Evolutionary conservation across 2,329 filamentous ascomycete genomes (phyloP), one percentile per base, ranked within the genome.

Genomic region (Intubia oerlemansii): DNA sequence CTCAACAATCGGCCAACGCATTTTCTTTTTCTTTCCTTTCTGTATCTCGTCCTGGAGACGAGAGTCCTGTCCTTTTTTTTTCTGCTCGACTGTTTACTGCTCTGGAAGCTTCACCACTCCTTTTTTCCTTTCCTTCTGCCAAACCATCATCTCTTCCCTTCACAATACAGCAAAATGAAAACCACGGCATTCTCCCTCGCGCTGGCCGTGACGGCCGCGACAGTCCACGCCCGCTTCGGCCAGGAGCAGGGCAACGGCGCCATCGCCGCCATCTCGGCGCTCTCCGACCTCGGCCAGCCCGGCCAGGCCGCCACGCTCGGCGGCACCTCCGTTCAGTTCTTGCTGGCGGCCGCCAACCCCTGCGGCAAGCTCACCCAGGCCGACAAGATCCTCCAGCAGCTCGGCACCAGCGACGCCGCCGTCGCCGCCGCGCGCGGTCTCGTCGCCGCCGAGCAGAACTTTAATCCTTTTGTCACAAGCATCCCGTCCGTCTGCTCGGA

Each of bases 401-500:
- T 75, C 24, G 72, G 71, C 30, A 60, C 49, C 25, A 64, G 64
- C 38, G 49, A 57, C 10, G 52, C 57, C 32, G 67, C 70, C 35
- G 53, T 77, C 33, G 55, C 58, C 5, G 71, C 66, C n/a, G 72
- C 72, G 5, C 34, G 33, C 13, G 38, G 38, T 20, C 37, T 41
- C 10, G 36, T 41, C 5, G 38, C 35, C 11, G 38, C 38, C 4
- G 38, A 40, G 33, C 36, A 40, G 29, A 40, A 40, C 37, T 39
- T 40, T 25, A 40, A 40, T 24, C 68, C 67, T 29, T 75, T 68
- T 38, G 62, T 49, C 32, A 59, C 62, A 36, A 52, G 52, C 41
- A 56, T 66, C 19, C 69, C 66, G 12, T 65, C 57, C 35, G 62
- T 79, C 43, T 78, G 73, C 49, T 59, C 54, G 21, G 67, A 78